These are phyloP conservation scores for Fulvia fulva DNA, from an alignment of 2,329 filamentous ascomycete species.

Conservation along the genomic window DNA sequence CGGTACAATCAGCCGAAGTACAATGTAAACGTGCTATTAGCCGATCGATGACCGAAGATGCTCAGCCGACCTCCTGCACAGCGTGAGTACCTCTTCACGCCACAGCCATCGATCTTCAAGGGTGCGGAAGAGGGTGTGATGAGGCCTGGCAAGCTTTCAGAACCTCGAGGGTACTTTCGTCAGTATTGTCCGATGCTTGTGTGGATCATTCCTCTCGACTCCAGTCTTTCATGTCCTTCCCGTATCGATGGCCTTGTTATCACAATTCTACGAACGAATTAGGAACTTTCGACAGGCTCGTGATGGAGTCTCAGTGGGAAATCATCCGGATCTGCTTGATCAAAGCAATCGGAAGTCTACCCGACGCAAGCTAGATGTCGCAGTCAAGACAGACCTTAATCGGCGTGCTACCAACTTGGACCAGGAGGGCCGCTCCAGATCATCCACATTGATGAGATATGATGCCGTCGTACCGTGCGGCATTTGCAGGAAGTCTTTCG, in stretches of 20 bases:
- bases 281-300: not conserved
- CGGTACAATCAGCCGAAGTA: not conserved
- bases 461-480: conserved; percentile 2
- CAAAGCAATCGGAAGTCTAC: not conserved
- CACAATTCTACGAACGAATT: not conserved
- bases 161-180: not conserved
- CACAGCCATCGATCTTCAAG: not conserved
- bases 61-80: not conserved
- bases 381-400: not conserved
- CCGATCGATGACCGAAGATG: not conserved
- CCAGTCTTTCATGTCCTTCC: not conserved
- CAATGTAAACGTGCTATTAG: not conserved
- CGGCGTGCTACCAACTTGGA: not conserved
- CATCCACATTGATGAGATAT: not conserved
- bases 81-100: not conserved
- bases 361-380: not conserved
- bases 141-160: not conserved
- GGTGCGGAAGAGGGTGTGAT: not conserved
- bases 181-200: not conserved
- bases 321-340: not conserved
- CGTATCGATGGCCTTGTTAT: not conserved
- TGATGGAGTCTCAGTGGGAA: not conserved
- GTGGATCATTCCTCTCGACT: not conserved
- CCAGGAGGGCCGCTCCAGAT: not conserved
- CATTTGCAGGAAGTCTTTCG: conserved; percentile 8